Percentiles rank a stretch among this genome's conserved stretches.
phyloP scores from a whole-genome alignment of 768 basidiomycete species.

The Tricholoma furcatifolium region DNA sequence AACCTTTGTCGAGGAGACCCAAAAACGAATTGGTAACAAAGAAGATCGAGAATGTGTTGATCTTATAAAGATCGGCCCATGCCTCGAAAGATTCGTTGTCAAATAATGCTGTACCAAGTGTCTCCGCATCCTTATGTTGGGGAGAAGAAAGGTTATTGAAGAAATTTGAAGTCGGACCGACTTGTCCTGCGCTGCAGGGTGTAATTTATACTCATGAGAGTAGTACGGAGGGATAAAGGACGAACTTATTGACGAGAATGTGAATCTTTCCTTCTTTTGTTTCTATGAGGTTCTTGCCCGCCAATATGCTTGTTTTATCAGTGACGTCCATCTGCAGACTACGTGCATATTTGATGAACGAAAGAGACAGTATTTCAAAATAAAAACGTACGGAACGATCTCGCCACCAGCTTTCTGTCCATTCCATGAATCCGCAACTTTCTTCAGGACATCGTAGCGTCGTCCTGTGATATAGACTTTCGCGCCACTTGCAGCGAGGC shows the following conservation, averaged over 20 bases:
- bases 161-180: conserved; percentile 61
- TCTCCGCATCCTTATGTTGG: conserved; percentile 60
- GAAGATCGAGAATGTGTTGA: conserved; percentile 77
- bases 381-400: conserved; percentile 53
- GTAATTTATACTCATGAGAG: neutral
- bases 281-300: conserved; percentile 51
- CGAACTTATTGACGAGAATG: conserved; percentile 81
- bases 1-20: conserved; percentile 71
- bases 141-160: conserved; percentile 54
- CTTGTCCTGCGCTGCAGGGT: conserved; percentile 66
- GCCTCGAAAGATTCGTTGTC: conserved; percentile 59
- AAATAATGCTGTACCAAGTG: conserved; percentile 69
- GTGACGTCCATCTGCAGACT: conserved; percentile 72
- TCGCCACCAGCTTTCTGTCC: conserved; percentile 41
- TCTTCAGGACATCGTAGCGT: conserved; percentile 62
- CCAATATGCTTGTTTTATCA: conserved; percentile 60
- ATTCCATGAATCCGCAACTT: conserved; percentile 48
- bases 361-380: neutral
- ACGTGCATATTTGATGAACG: neutral
- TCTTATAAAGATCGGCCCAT: conserved; percentile 60
- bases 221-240: neutral
- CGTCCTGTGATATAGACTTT: conserved; percentile 80
- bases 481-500: conserved; percentile 75
- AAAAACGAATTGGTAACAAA: conserved; percentile 78
- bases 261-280: conserved; percentile 69